Percentiles rank a stretch among this genome's conserved stretches.
These are phyloP conservation scores for Andrographis paniculata DNA, from an alignment of 305 asterid genomes.

Conservation along the genomic window DNA sequence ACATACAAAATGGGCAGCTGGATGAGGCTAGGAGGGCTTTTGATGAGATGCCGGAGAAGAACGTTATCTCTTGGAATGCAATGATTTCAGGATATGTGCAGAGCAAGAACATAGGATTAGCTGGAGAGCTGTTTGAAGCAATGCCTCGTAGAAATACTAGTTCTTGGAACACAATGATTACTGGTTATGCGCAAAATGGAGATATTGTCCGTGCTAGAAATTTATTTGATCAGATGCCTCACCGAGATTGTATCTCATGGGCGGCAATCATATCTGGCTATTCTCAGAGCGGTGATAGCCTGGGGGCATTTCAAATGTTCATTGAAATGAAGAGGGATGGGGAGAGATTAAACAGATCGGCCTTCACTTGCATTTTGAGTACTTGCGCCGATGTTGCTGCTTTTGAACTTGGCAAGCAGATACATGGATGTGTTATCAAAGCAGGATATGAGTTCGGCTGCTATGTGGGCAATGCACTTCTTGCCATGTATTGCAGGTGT, in stretches of 20 bases:
- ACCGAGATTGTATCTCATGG: conserved; percentile 85
- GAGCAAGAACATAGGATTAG: conserved; percentile 56
- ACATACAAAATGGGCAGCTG: conserved; percentile 68
- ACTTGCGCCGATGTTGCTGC: conserved; percentile 82
- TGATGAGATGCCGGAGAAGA: conserved; percentile 74
- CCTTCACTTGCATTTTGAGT: conserved; percentile 60
- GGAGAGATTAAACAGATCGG: conserved; percentile 56
- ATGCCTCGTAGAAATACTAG: conserved; percentile 72
- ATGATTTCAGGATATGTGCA: conserved; percentile 87
- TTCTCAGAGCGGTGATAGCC: conserved; percentile 63
- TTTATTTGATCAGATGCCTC: conserved; percentile 63
- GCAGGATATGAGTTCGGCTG: conserved; percentile 75
- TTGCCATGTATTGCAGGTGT: conserved; percentile 83
- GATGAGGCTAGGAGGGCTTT: conserved; percentile 64
- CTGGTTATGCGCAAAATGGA: conserved; percentile 71
- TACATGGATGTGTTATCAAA: conserved; percentile 60
- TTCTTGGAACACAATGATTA: conserved; percentile 92
- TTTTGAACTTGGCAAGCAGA: conserved; percentile 81
- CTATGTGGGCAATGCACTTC: conserved; percentile 81
- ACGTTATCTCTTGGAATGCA: conserved; percentile 83
- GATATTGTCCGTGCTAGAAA: conserved; percentile 53
- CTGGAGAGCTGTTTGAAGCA: conserved; percentile 63
- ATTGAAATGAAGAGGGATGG: conserved; percentile 56
- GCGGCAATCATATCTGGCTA: conserved; percentile 89
- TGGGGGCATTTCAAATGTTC: conserved; percentile 55